phyloP scores from a whole-genome alignment of 73 alveolate species.

The Tetrahymena borealis region DNA sequence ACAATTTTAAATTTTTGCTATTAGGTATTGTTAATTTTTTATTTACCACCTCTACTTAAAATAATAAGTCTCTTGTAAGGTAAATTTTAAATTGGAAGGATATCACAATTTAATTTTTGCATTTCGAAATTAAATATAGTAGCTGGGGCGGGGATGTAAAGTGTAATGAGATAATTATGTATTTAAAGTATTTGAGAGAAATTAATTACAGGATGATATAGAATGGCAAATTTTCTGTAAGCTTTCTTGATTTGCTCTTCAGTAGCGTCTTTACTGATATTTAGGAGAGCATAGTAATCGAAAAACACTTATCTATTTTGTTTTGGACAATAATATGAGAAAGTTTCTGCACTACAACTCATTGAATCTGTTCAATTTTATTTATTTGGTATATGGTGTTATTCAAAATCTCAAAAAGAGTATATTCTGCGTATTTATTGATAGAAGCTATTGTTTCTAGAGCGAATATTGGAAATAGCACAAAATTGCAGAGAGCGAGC shows the following conservation, averaged over 20 bases:
- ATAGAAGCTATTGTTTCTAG: no score
- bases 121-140: background rate
- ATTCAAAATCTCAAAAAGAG: no score
- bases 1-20: background rate
- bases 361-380: background rate
- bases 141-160: background rate
- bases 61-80: background rate
- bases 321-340: background rate
- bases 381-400: background rate
- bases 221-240: background rate
- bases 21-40: background rate
- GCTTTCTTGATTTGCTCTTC: background rate
- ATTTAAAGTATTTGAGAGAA: background rate
- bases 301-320: background rate
- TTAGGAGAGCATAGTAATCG: background rate
- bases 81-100: background rate
- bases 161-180: background rate
- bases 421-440: no score
- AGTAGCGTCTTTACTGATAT: background rate
- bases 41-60: background rate
- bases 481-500: no score
- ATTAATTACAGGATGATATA: background rate
- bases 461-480: no score
- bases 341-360: background rate
- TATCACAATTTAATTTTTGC: background rate